Conservation (phyloP, 2,329 filamentous ascomycete genomes). For the Fusarium pseudonygamai region DNA sequence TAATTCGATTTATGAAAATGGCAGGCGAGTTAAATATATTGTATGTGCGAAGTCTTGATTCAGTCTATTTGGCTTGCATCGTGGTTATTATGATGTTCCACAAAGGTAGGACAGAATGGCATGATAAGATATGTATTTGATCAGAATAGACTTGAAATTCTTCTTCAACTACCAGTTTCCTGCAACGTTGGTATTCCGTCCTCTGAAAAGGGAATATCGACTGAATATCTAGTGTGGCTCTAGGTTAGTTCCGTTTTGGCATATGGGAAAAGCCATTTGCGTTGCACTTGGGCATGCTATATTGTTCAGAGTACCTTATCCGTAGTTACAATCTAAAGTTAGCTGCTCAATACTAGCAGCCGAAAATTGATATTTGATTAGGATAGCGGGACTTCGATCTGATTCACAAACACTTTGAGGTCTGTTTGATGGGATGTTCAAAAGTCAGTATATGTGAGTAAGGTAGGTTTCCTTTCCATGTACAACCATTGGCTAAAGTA, state of each 20-base stretch:
- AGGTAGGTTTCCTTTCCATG: not conserved
- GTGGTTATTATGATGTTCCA: not conserved
- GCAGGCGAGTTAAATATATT: too few species aligned
- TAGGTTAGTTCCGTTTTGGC: not conserved
- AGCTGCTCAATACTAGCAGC: not conserved
- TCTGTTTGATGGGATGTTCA: not conserved
- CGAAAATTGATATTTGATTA: fast-evolving
- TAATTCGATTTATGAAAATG: not conserved
- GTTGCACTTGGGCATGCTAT: not conserved
- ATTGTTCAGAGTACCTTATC: too few species aligned
- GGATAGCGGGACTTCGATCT: not conserved
- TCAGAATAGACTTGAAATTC: not conserved
- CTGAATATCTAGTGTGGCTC: not conserved
- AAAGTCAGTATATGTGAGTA: not conserved
- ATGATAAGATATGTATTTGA: not conserved
- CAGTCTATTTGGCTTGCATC: not conserved
- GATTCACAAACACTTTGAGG: not conserved
- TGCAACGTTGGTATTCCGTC: not conserved
- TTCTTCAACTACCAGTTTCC: not conserved
- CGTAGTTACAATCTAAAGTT: too few species aligned
- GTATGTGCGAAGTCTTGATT: too few species aligned
- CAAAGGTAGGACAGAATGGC: too few species aligned
- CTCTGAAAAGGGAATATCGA: not conserved
- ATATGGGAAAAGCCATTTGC: not conserved
- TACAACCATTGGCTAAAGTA: not conserved